Evolutionary conservation across 2,329 filamentous ascomycete genomes (phyloP), one percentile per base, ranked within the genome.

Genomic region (Polytolypa hystricis): DNA sequence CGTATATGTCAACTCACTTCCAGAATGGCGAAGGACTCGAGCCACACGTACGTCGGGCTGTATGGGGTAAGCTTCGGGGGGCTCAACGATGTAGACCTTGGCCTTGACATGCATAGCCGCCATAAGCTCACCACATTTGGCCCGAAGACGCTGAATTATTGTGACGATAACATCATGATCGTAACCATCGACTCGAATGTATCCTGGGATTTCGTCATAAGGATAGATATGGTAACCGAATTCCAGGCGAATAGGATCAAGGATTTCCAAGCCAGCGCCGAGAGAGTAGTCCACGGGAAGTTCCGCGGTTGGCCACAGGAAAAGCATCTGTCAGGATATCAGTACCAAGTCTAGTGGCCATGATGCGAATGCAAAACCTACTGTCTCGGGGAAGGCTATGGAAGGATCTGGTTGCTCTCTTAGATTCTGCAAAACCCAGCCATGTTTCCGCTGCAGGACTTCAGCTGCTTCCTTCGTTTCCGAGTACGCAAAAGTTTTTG

Each of bases 281-380:
- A 71, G 51, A 8, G 58, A 49, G 8, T 62, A 54, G 9, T 57
- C 49, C 2, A 65, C 47, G 0, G 56, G 49, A 23, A 61, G 58
- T 4, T 68, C 64, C 20, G 61, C 51, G 1, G 47, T 42, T 3
- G 66, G 67, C 68, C 66, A 70, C 14, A 62, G 46, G 35, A 69
- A 68, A 1, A 57, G 45, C 10, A 65, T 51, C 49, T 58, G 40
- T 12, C 16, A 18, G n/a, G 23, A 21, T 18, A 30, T 32, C 11
- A n/a, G 4, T 28, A 16, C 20, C 21, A 29, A 16, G 12, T 12
- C 25, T 34, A 12, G 12, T 5, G 23, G 10, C 10, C 10, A 12
- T 26, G 12, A 29, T 23, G 33, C 30, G 16, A 38, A 37, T 35
- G 21, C 17, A 28, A 32, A 27, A 30, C 46, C 43, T 23, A 56